A percentile compares a stretch with the other conserved stretches of the same genome.
These are phyloP conservation scores for Solanum hybrid DNA, from an alignment of 305 asterid genomes.

Conservation along the genomic window DNA sequence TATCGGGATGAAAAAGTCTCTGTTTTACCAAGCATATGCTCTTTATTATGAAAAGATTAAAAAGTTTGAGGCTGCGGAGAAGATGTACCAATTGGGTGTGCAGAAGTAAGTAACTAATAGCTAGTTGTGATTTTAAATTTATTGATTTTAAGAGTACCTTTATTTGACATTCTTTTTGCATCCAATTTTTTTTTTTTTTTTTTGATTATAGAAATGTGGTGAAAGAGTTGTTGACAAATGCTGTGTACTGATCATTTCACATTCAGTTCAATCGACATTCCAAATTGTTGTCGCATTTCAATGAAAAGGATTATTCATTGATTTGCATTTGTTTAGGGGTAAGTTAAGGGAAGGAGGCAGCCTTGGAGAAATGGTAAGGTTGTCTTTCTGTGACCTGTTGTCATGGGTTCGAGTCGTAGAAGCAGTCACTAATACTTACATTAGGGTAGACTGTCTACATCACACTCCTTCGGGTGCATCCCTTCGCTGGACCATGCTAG, in stretches of 20 bases:
- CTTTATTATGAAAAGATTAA: conserved; percentile 78
- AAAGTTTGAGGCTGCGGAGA: conserved; percentile 77
- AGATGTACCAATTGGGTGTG: conserved; percentile 66
- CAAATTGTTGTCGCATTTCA: not conserved
- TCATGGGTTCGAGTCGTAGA: not conserved
- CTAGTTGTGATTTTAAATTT: not conserved
- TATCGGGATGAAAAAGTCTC: conserved; percentile 63
- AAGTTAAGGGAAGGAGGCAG: not conserved
- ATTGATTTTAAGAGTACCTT: not conserved
- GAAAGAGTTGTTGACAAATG: not conserved
- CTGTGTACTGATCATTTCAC: not conserved
- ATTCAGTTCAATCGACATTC: not conserved
- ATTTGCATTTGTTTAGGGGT: not conserved
- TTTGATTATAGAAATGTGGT: not conserved
- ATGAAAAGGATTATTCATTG: not conserved
- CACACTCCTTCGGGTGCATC: not conserved
- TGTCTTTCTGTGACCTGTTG: not conserved
- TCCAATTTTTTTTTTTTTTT: not conserved
- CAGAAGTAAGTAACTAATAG: conserved; percentile 49
- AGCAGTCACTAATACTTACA: not conserved
- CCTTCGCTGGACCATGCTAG: not conserved
- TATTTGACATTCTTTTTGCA: not conserved
- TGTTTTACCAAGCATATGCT: conserved; percentile 84
- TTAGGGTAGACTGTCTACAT: not conserved
- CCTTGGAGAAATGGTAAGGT: not conserved